Evolutionary conservation across 139 green algal species (phyloP).

Genomic region (Chlamydomonas asymmetrica): DNA sequence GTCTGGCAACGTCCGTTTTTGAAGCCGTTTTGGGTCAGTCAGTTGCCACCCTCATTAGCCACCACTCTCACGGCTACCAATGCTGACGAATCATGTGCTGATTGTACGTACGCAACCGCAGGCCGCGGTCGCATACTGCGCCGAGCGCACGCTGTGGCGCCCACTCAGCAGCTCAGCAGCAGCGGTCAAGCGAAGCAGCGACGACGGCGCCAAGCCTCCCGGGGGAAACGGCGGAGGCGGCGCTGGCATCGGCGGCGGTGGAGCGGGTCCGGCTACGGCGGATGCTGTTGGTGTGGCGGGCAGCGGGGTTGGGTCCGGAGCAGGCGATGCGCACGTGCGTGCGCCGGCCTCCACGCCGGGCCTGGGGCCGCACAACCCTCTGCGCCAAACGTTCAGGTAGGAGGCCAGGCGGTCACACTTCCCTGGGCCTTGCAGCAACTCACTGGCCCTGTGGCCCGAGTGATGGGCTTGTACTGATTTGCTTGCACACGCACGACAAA

Average conservation of each 20-base stretch:
- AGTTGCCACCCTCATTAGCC: no score
- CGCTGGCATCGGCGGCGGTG: background rate
- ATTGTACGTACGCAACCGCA: background rate
- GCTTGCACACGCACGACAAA: no score
- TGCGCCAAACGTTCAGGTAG: background rate
- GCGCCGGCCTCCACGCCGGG: background rate
- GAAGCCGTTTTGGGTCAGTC: background rate
- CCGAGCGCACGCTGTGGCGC: constrained; percentile 31
- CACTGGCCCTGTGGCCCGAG: no score
- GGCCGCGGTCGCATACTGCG: no score
- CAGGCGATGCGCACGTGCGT: background rate
- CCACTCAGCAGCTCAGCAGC: background rate
- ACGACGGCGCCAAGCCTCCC: no score
- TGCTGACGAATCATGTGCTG: background rate
- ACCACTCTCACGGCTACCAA: no score
- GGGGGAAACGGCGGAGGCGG: background rate
- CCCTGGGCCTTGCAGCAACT: no score
- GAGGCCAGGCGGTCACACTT: no score
- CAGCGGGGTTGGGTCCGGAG: no score
- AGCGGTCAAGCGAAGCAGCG: background rate
- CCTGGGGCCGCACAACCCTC: constrained; percentile 3
- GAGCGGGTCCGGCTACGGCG: no score
- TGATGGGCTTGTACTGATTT: no score
- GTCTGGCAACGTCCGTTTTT: constrained; percentile 11
- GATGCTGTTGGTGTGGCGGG: no score